Conservation (phyloP, 2,329 filamentous ascomycete species). For the Pyricularia sp. region DNA sequence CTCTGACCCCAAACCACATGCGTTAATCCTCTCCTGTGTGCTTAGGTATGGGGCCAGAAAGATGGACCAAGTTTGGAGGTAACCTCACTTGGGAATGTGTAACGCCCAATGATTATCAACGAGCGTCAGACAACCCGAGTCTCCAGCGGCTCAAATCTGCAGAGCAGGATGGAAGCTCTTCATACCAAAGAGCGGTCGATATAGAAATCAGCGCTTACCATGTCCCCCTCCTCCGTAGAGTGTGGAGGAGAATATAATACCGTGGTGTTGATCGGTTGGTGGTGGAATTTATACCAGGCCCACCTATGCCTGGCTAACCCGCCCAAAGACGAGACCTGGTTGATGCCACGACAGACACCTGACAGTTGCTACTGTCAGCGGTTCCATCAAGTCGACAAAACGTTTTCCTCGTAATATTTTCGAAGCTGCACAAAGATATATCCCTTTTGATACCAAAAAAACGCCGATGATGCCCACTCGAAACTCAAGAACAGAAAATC, state of each 20-base stretch:
- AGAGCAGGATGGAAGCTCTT: background rate
- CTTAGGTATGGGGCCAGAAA: background rate
- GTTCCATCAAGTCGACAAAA: background rate
- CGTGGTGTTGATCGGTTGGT: background rate
- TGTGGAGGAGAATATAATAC: background rate
- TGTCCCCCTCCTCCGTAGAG: background rate
- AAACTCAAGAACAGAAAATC: background rate
- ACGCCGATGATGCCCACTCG: background rate
- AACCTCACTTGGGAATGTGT: background rate
- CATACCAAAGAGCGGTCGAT: background rate
- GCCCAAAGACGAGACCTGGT: background rate
- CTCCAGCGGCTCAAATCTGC: background rate
- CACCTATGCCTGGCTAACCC: background rate
- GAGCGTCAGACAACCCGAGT: background rate
- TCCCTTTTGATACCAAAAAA: conserved; percentile 1
- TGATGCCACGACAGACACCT: background rate
- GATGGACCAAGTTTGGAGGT: background rate
- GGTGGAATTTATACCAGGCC: background rate
- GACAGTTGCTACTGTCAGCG: background rate
- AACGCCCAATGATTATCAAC: background rate
- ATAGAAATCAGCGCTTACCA: background rate
- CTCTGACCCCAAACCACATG: too few species aligned
- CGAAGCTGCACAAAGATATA: background rate
- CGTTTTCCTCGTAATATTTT: background rate
- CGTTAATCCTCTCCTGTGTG: too few species aligned